Evolutionary conservation across 805 yeast genomes (phyloP), one percentile per base, ranked within the genome.

Genomic region (Cyberlindnera galapagoensis): DNA sequence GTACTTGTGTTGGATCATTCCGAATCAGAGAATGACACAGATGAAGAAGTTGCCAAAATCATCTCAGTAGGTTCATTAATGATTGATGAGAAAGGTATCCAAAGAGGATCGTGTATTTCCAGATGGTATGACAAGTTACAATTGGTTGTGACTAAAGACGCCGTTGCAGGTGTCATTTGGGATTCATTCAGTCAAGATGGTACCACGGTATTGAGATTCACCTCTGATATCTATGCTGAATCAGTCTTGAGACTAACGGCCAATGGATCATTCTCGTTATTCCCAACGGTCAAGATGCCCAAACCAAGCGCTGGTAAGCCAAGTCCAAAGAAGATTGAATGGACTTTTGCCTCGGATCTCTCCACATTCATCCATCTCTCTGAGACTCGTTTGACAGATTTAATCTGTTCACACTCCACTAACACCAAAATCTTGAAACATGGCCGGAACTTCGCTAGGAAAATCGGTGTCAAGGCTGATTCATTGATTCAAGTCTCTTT

Each of bases 101-200:
- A 87, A 59, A 77, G 80, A 9, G 97, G 97, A 25, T 83, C 95
- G 1, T 86, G 95, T 62, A 80, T 90, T 18, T 86, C 90, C 44
- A 65, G 97, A 55, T 87, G 95, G 96, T 87, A 85, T 52, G 97
- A 95, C 8, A 74, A 74, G 47, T 24, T 87, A 44, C 96, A 87
- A 56, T 65, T 87, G 37, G 79, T 87, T 26, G 76, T 87, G 23
- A 84, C 95, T 2, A 73, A 73, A 47, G 87, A 85, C 54, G 85
- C 94, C 6, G 79, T 81, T 52, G 94, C 92, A 6, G 94, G 95
- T 23, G 81, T 87, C 37, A 82, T 87, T 51, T 87, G 92, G 68
- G 97, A 87, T 51, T 74, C 88, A 63, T 62, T 94, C 9, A 92
- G 94, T 35, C 92, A 86, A 28, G 96, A 87, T 59, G 97, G 96